Conservation (phyloP, 225 moss, liverwort and hornwort genomes). For the Pleurozium schreberi region DNA sequence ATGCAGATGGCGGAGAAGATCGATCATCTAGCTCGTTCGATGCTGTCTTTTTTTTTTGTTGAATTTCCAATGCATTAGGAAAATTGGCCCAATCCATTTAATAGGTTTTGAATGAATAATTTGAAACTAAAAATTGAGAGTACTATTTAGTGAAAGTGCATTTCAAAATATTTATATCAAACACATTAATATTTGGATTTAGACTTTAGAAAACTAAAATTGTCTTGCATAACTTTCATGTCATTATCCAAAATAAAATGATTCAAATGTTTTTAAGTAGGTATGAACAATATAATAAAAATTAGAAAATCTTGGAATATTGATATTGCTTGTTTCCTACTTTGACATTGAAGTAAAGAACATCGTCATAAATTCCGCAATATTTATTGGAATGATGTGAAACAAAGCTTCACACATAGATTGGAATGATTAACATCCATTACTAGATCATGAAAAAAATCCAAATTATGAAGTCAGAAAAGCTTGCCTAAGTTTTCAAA, state of each 20-base stretch:
- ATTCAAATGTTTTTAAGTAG: not conserved
- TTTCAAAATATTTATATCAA: not conserved
- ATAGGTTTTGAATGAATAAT: not conserved
- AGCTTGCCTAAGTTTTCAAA: accelerated
- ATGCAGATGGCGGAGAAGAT: too few species aligned
- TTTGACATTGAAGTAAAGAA: not conserved
- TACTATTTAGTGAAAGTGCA: not conserved
- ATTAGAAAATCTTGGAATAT: too few species aligned
- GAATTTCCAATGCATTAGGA: too few species aligned
- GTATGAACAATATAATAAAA: too few species aligned
- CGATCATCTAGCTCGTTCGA: too few species aligned
- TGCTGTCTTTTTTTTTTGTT: too few species aligned
- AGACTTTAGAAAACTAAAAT: not conserved
- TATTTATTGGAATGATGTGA: too few species aligned
- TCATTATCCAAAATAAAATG: accelerated
- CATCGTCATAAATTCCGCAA: not conserved
- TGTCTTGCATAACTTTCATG: not conserved
- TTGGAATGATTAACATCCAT: not conserved
- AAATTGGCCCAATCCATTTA: not conserved
- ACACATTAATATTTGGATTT: not conserved
- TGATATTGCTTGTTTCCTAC: accelerated
- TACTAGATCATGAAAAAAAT: not conserved
- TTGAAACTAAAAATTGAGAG: not conserved
- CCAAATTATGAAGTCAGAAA: too few species aligned
- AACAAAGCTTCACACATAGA: not conserved